Evolutionary conservation across 352 stramenopile genomes (phyloP).

Genomic region (Globisporangium emineosum): DNA sequence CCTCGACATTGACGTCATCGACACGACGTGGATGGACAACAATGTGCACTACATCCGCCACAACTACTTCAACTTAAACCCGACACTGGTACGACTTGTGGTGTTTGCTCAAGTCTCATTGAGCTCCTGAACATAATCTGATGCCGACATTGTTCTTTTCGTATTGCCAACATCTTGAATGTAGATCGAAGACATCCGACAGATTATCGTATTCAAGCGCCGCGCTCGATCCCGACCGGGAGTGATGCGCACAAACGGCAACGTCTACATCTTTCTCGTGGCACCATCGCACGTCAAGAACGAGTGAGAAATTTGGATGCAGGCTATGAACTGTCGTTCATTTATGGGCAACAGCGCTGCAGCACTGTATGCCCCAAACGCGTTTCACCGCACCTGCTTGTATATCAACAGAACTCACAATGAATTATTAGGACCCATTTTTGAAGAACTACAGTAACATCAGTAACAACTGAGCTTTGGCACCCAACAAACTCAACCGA

Average conservation of each 20-base stretch:
- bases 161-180: conserved; percentile 9
- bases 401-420: no score
- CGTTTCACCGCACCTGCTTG: neutral
- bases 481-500: no score
- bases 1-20: conserved; percentile 85
- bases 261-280: conserved; percentile 50
- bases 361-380: neutral
- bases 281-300: conserved; percentile 30
- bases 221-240: conserved; percentile 23
- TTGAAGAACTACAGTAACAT: no score
- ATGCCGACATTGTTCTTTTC: conserved; percentile 9
- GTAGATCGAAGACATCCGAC: conserved; percentile 39
- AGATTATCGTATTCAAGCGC: conserved; percentile 25
- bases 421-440: no score
- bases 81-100: conserved; percentile 52
- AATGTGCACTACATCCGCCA: conserved; percentile 84
- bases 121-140: neutral
- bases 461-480: no score
- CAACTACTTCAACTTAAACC: conserved; percentile 88
- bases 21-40: conserved; percentile 86
- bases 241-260: conserved; percentile 26
- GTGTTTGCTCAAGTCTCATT: neutral
- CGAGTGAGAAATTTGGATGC: conserved; percentile 2
- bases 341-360: neutral
- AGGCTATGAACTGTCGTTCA: neutral